Conservation (phyloP, 1,284 basidiomycete genomes). For the Erythrobasidium hasegawianum region DNA sequence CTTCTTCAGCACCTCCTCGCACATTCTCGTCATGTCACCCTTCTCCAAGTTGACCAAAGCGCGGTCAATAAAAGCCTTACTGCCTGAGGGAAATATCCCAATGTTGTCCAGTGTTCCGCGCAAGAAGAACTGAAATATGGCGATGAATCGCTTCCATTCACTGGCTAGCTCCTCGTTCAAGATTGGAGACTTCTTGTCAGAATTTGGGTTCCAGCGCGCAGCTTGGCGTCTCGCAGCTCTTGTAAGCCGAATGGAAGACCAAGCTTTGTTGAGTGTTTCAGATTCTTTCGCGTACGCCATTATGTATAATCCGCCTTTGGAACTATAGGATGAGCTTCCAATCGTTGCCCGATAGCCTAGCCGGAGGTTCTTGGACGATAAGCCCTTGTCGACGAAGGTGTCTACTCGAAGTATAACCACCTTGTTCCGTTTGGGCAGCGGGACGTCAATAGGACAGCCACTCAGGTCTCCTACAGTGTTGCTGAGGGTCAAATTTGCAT, state of each 20-base stretch:
- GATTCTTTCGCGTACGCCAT: neutral
- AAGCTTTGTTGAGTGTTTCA: neutral
- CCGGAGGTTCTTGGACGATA: neutral
- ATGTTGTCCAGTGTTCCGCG: neutral
- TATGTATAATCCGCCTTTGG: neutral
- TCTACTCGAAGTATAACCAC: neutral
- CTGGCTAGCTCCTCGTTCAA: neutral
- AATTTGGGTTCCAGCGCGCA: neutral
- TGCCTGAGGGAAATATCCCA: neutral
- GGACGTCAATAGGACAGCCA: neutral
- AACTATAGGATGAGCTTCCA: neutral
- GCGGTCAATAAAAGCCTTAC: neutral
- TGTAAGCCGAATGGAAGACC: neutral
- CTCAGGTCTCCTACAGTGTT: neutral
- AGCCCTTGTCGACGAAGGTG: neutral
- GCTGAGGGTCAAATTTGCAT: neutral
- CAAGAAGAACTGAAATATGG: neutral
- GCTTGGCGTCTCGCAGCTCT: neutral
- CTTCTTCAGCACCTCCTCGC: no score
- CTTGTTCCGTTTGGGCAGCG: neutral
- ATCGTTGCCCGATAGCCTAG: neutral
- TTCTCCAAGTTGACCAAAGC: neutral
- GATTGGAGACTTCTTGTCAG: neutral
- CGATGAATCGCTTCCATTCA: neutral
- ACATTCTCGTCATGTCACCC: neutral